Conservation (phyloP, 23 red algal genomes). For the Gracilaria gracilis region DNA sequence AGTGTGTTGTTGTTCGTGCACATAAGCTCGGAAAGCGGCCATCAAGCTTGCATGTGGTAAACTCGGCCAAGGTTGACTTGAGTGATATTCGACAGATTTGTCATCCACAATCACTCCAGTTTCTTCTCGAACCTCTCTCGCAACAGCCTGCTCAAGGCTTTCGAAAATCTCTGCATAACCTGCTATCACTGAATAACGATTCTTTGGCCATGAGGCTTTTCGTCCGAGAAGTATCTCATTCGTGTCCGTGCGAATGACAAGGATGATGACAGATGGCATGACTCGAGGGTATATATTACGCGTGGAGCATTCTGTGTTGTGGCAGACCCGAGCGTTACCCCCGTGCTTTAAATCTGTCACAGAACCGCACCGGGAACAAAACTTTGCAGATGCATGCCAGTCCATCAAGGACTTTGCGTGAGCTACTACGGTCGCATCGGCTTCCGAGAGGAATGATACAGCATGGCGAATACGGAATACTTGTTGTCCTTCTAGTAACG, state of each 20-base stretch:
- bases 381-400: slow-evolving; percentile 61
- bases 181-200: slow-evolving; percentile 74
- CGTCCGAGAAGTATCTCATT: slow-evolving; percentile 64
- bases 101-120: slow-evolving; percentile 65
- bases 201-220: slow-evolving; percentile 63
- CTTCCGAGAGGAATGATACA: slow-evolving; percentile 28
- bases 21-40: slow-evolving; percentile 52
- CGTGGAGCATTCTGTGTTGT: slow-evolving; percentile 9
- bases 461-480: slow-evolving; percentile 4
- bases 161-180: slow-evolving; percentile 86
- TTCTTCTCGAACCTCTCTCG: slow-evolving; percentile 82
- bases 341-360: slow-evolving; percentile 3
- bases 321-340: slow-evolving; percentile 36
- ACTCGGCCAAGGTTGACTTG: slow-evolving; percentile 61
- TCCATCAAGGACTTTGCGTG: slow-evolving; percentile 47
- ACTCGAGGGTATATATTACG: slow-evolving; percentile 76
- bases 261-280: slow-evolving; percentile 72
- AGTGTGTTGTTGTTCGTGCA: slow-evolving; percentile 14
- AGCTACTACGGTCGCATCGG: slow-evolving; percentile 48
- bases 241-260: slow-evolving; percentile 47
- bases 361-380: slow-evolving; percentile 48
- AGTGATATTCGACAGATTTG: slow-evolving; percentile 49
- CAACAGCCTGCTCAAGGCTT: slow-evolving; percentile 77
- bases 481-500: background rate
- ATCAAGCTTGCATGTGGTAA: slow-evolving; percentile 52